Evolutionary conservation across 2,329 filamentous ascomycete species (phyloP).

Genomic region (Hansfordia pulvinata): DNA sequence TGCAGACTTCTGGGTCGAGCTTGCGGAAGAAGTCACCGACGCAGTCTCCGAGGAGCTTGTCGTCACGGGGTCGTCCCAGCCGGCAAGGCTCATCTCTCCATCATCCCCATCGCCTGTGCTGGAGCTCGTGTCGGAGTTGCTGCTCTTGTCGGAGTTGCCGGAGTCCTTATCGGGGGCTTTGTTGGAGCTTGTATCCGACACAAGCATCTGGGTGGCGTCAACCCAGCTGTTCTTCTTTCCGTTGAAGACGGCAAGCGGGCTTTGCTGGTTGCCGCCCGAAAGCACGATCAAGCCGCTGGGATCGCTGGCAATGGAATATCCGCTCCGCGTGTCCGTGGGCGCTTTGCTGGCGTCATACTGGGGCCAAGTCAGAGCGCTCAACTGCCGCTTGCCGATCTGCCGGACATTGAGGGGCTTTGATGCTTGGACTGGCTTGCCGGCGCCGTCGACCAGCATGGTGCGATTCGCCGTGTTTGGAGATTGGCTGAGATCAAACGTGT

Average conservation of each 20-base stretch:
- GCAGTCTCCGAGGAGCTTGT: constrained; percentile 14
- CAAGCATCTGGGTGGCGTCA: constrained; percentile 53
- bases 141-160: constrained; percentile 5
- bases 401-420: too few species aligned
- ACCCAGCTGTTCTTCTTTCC: constrained; percentile 65
- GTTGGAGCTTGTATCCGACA: constrained; percentile 22
- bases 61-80: too few species aligned
- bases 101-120: too few species aligned
- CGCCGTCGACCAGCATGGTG: constrained; percentile 49
- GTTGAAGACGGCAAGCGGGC: constrained; percentile 67
- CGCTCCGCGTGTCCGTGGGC: constrained; percentile 48
- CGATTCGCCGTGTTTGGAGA: constrained; percentile 65
- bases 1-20: constrained; percentile 11
- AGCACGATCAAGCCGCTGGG: constrained; percentile 57
- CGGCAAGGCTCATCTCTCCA: too few species aligned
- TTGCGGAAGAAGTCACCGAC: constrained; percentile 8
- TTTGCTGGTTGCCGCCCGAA: constrained; percentile 56
- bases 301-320: constrained; percentile 60
- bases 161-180: constrained; percentile 15
- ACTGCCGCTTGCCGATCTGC: constrained; percentile 15
- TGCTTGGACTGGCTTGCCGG: too few species aligned
- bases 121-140: too few species aligned
- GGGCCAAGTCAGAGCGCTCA: constrained; percentile 57
- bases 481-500: constrained; percentile 61
- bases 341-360: constrained; percentile 64